These are phyloP conservation scores for Phytophthora uliginosa DNA, from an alignment of 352 stramenopile genomes.

Conservation along the genomic window DNA sequence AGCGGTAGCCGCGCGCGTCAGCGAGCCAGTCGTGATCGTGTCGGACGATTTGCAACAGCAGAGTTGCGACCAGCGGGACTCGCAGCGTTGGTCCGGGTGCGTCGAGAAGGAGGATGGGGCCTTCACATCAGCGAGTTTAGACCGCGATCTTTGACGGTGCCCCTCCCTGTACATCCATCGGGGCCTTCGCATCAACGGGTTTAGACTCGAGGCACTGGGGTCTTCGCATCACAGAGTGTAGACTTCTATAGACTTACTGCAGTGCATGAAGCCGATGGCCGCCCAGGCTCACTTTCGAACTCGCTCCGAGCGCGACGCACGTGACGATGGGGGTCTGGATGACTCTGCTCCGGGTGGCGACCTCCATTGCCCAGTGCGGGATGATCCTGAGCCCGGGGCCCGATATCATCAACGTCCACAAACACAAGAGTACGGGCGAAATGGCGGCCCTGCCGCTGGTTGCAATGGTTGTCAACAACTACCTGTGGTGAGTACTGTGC, in stretches of 20 bases:
- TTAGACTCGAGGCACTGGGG: not conserved
- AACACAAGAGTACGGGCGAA: constrained; percentile 24
- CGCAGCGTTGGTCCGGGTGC: not conserved
- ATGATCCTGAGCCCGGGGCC: constrained; percentile 9
- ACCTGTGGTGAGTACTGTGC: constrained; percentile 23
- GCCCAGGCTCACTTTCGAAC: not conserved
- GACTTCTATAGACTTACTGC: not conserved
- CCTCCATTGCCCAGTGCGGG: not conserved
- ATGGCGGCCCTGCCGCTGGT: constrained; percentile 31
- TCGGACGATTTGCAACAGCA: not conserved
- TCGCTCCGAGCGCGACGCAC: not conserved
- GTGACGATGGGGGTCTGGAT: not conserved
- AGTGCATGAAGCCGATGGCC: not conserved
- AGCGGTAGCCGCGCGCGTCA: too few relatives aligned
- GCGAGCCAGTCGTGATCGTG: not conserved
- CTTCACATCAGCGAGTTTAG: constrained; percentile 7
- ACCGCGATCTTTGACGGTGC: not conserved
- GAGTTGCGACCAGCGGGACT: constrained; percentile 10
- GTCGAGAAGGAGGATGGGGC: constrained; percentile 6
- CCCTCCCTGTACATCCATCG: not conserved
- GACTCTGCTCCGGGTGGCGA: not conserved
- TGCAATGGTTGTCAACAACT: constrained; percentile 36
- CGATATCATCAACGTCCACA: constrained; percentile 23
- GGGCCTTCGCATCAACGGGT: not conserved
- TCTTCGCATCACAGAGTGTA: not conserved